phyloP scores from a whole-genome alignment of 257 asterid genomes.

The Euphrasia confusa region DNA sequence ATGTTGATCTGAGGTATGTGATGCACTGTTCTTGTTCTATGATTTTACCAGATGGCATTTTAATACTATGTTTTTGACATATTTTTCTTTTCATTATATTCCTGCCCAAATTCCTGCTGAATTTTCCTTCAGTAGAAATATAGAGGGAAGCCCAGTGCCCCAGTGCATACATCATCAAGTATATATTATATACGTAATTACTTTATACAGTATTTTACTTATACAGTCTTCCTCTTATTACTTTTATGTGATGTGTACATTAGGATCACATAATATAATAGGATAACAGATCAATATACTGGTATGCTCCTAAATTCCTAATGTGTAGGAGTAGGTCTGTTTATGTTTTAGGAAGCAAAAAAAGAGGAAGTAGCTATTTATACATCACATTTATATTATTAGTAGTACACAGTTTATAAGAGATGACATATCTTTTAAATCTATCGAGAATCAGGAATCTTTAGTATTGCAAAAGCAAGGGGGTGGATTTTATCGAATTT shows the following conservation, averaged over 20 bases:
- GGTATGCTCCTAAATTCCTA: slow-evolving; percentile 16
- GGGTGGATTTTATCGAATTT: slow-evolving; percentile 13
- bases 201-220: not conserved
- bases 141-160: slow-evolving; percentile 14
- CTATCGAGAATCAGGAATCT: not conserved
- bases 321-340: not conserved
- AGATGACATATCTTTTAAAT: not conserved
- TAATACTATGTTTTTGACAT: not conserved
- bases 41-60: slow-evolving; percentile 1
- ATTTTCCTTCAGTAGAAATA: slow-evolving; percentile 8
- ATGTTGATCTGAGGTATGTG: not conserved
- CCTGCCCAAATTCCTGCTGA: not conserved
- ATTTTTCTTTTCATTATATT: not conserved
- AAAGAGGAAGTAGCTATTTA: slow-evolving; percentile 22
- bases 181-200: not conserved
- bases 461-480: slow-evolving; percentile 14
- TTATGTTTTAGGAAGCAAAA: slow-evolving; percentile 7
- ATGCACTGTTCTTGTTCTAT: not conserved
- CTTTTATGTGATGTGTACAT: slow-evolving; percentile 14
- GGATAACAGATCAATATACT: not conserved
- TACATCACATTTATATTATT: slow-evolving; percentile 11
- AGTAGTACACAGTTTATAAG: not conserved
- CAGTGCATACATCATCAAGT: slow-evolving; percentile 5
- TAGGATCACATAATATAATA: slow-evolving; percentile 7
- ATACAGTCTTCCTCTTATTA: slow-evolving; percentile 3